These are phyloP conservation scores for Gaertneriomyces semiglobifer DNA, from an alignment of 192 early-diverging fungal species.

Conservation along the genomic window DNA sequence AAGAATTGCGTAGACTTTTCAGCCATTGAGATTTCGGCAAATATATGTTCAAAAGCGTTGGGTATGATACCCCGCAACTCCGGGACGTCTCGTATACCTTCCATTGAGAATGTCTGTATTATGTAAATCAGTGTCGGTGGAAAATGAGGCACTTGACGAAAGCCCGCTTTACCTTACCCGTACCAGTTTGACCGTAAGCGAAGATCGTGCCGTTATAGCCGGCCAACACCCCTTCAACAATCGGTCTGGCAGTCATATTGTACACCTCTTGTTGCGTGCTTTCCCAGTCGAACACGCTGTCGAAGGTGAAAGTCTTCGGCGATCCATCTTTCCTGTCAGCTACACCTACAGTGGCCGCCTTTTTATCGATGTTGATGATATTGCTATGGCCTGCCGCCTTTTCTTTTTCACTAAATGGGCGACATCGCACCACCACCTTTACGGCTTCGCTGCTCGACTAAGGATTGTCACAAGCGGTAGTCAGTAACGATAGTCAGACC, in stretches of 20 bases:
- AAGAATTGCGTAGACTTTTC: conserved; percentile 64
- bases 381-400: conserved; percentile 51
- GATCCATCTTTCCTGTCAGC: conserved; percentile 37
- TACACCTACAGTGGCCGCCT: conserved; percentile 46
- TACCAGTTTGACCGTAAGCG: conserved; percentile 60
- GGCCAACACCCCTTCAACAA: conserved; percentile 56
- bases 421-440: conserved; percentile 58
- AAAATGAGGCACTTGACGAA: conserved; percentile 4
- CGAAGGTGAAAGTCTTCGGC: conserved; percentile 62
- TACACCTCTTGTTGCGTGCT: conserved; percentile 58
- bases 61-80: conserved; percentile 65
- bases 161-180: conserved; percentile 51
- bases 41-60: conserved; percentile 65
- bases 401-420: conserved; percentile 63
- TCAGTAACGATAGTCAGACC: too few relatives aligned
- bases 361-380: conserved; percentile 52
- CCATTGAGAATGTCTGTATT: conserved; percentile 68
- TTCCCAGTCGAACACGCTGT: conserved; percentile 54
- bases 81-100: conserved; percentile 64
- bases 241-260: conserved; percentile 52
- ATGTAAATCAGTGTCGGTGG: background rate
- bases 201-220: conserved; percentile 68
- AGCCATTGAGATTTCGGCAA: conserved; percentile 50
- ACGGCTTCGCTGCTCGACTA: conserved; percentile 49
- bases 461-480: too few relatives aligned